Base-by-base conservation (phyloP, 768 basidiomycete species). In the Suillus paluster region DNA sequence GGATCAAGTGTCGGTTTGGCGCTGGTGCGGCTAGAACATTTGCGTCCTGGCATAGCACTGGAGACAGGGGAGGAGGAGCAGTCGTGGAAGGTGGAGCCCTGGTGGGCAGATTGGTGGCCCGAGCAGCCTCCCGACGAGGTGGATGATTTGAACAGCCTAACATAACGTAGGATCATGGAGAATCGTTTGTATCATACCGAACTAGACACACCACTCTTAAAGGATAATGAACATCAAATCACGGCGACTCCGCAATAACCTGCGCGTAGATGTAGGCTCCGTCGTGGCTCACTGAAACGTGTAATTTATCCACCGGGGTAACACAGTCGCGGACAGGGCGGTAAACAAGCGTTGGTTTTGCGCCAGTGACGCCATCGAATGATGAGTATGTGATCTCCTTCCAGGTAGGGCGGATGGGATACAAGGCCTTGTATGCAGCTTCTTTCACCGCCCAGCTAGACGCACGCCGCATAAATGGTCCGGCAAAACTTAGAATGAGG, bases 391-490 rank as follows among this genome's bases (percentile, higher is more conserved):
- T 82, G 62, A 94, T 72, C 27, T 94, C 85, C 68, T 92, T 91
- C 94, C 93, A 95, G 8, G 83, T 85, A 19, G 90, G 85, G 36
- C 69, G 77, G 45, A 82, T 70, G 0, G 92, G 92, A 70, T 86
- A 92, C 62, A 94, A 69, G 0, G 93, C 94, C 70, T 95, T 95
- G 78, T 94, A 95, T 0, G 88, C 86, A 0, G 94, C 91, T 74
- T 95, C 94, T 67, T 95, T 95, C 21, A 91, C 83, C 36, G 86
- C 80, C 91, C 92, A 95, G 17, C 93, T 95, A 66, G 4, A 30
- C 21, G 2, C 12, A 10, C 15, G 36, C 17, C 11, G 17, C 11
- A 52, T 49, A 23, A 59, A 25, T 38, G 36, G 30, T 17, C n/a
- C 33, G 5, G 55, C 8, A 23, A 30, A 11, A 57, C 5, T 3